A percentile compares a stretch with the other conserved stretches of the same genome.
Conservation (phyloP, 2,329 filamentous ascomycete species). For the Pseudogymnoascus sp. region DNA sequence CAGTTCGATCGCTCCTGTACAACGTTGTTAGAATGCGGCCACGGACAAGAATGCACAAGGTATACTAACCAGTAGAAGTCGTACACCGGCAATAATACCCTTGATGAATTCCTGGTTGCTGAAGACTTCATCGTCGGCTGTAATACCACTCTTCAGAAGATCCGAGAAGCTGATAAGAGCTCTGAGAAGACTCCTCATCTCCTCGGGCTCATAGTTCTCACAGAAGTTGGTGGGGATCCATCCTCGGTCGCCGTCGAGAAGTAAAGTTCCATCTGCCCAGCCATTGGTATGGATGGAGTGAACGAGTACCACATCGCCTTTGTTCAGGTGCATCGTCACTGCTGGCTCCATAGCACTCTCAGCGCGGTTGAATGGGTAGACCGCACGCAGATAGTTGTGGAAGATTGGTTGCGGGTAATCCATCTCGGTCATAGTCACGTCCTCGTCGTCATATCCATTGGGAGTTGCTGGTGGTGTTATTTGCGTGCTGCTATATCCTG, state of each 20-base stretch:
- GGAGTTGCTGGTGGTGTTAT: constrained; percentile 74
- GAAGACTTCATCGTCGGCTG: constrained; percentile 70
- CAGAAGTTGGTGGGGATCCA: constrained; percentile 99
- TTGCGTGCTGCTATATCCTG: constrained; percentile 35
- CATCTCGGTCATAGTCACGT: constrained; percentile 33
- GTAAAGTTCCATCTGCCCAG: constrained; percentile 91
- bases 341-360: constrained; percentile 70
- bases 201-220: constrained; percentile 82
- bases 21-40: constrained; percentile 13
- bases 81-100: constrained; percentile 85
- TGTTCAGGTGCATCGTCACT: constrained; percentile 78
- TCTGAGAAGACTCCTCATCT: constrained; percentile 76
- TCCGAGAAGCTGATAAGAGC: constrained; percentile 91
- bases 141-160: constrained; percentile 67
- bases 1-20: constrained; percentile 77
- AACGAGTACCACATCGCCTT: constrained; percentile 86
- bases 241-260: constrained; percentile 77
- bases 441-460: constrained; percentile 52
- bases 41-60: neutral
- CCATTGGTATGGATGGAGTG: constrained; percentile 97
- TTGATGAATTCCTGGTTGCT: constrained; percentile 90
- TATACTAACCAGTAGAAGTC: constrained; percentile 71
- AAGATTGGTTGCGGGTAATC: constrained; percentile 57
- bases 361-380: constrained; percentile 77
- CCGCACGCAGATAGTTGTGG: constrained; percentile 89